phyloP scores from a whole-genome alignment of 2,329 filamentous ascomycete genomes.

The Parastagonospora avenae region DNA sequence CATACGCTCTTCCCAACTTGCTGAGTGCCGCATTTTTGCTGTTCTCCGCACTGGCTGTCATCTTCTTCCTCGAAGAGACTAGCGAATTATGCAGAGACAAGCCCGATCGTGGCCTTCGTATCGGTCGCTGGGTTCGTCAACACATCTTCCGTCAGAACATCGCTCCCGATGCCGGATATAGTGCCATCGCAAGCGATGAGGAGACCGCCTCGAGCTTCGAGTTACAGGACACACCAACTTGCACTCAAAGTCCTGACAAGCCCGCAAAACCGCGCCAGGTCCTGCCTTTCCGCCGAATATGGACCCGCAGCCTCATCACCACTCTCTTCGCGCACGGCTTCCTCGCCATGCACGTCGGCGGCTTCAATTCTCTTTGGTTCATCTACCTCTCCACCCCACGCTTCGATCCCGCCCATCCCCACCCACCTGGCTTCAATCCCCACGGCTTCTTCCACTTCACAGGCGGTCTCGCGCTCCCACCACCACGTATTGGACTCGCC shows the following conservation, averaged over 20 bases:
- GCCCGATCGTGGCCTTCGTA: slow-evolving; percentile 47
- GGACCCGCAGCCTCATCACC: slow-evolving; percentile 52
- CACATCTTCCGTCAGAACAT: slow-evolving; percentile 37
- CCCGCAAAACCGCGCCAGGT: slow-evolving; percentile 35
- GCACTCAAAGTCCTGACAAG: slow-evolving; percentile 7
- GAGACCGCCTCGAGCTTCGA: slow-evolving; percentile 29
- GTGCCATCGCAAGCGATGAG: slow-evolving; percentile 34
- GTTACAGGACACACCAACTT: slow-evolving; percentile 38
- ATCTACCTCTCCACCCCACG: slow-evolving; percentile 56
- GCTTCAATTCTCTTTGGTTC: slow-evolving; percentile 57
- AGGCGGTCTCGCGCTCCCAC: slow-evolving; percentile 55
- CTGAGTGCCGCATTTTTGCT: slow-evolving; percentile 67
- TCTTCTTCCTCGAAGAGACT: slow-evolving; percentile 70
- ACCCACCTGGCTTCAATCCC: slow-evolving; percentile 41
- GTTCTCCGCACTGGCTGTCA: slow-evolving; percentile 59
- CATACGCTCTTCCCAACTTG: slow-evolving; percentile 72
- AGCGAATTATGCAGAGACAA: slow-evolving; percentile 48
- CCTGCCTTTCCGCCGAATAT: slow-evolving; percentile 54
- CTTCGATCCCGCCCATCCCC: slow-evolving; percentile 43
- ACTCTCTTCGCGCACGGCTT: slow-evolving; percentile 53
- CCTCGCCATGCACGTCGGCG: slow-evolving; percentile 55
- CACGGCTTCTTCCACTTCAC: slow-evolving; percentile 53
- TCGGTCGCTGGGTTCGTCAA: slow-evolving; percentile 47
- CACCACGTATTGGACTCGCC: slow-evolving; percentile 53
- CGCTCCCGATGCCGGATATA: slow-evolving; percentile 35